Evolutionary conservation across 2,329 filamentous ascomycete genomes (phyloP).

Genomic region (Paecilomyces niveus): DNA sequence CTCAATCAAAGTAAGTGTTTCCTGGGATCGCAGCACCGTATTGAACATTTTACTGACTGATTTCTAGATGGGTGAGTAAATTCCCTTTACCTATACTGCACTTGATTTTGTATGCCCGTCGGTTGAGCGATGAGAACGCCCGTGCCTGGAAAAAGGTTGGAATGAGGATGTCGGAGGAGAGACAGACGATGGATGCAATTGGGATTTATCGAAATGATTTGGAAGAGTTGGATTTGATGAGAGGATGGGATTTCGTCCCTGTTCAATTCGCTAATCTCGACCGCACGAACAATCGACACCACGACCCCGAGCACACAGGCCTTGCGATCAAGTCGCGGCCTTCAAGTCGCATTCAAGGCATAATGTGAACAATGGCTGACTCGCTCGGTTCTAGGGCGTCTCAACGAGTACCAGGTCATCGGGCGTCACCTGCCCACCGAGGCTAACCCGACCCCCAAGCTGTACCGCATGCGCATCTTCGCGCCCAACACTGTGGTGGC

Average conservation of each 20-base stretch:
- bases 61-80: slow-evolving; percentile 56
- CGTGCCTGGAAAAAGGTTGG: not conserved
- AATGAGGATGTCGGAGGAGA: not conserved
- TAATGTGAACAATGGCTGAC: slow-evolving; percentile 22
- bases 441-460: slow-evolving; percentile 91
- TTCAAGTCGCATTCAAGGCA: slow-evolving; percentile 2
- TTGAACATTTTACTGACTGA: slow-evolving; percentile 19
- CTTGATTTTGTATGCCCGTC: slow-evolving; percentile 19
- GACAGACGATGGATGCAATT: not conserved
- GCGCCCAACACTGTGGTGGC: slow-evolving; percentile 95
- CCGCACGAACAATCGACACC: slow-evolving; percentile 11
- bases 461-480: slow-evolving; percentile 99
- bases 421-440: slow-evolving; percentile 98
- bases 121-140: not conserved
- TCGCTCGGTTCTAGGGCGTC: slow-evolving; percentile 66
- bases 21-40: slow-evolving; percentile 10
- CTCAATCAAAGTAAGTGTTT: slow-evolving; percentile 45
- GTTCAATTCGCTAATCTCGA: slow-evolving; percentile 4
- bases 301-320: not conserved
- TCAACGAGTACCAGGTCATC: slow-evolving; percentile 99
- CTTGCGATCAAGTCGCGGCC: slow-evolving; percentile 3
- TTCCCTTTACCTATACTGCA: slow-evolving; percentile 16
- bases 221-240: not conserved
- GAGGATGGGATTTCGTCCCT: not conserved
- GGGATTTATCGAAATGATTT: not conserved